Evolutionary conservation across 75 land plant genomes (phyloP), one percentile per base, ranked within the genome.

Genomic region (Pseudotsuga menziesii): DNA sequence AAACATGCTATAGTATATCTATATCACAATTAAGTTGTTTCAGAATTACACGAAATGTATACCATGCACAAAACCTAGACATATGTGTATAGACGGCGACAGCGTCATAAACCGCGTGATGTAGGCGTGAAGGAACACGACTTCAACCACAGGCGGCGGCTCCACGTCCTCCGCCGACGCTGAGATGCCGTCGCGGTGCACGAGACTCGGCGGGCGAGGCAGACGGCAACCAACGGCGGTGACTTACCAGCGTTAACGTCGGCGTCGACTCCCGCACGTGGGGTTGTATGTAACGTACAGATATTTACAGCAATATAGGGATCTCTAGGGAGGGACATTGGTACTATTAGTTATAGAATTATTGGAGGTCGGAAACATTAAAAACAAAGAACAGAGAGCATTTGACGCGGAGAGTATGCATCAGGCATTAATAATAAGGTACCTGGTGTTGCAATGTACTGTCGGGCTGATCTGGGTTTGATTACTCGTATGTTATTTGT

Each of bases 131-230:
- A 48, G 54, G 54, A 48, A 48, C 13, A 2, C 2, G 12, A 48
- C 2, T 8, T 48, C 54, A 9, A 9, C 54, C 54, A 48, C 54
- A 2, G 54, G 17, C 67, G 67, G 67, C 67, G 67, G 39, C 67
- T 63, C 67, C 67, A 35, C 32, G 67, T 63, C 67, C 67, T 63
- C 67, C 67, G 67, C 67, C 67, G 67, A 63, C 67, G 67, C 67
- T 25, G 67, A 14, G 35, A 4, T 26, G 67, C 67, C 67, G 67
- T 63, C 67, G 19, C 20, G 36, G 67, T 63, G 32, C 67, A 63
- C 67, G 67, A 32, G 39, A 63, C 8, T 15, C 17, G 32, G 27
- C 67, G 4, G 67, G 17, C 29, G 16, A 5, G 14, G 14, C 4
- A 63, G 3, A 17, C 67, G 67, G 27, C 67, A 63, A 63, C 15